A percentile compares a stretch with the other conserved stretches of the same genome.
phyloP scores from a whole-genome alignment of 352 stramenopile species.

The Phytophthora fragariaefolia region DNA sequence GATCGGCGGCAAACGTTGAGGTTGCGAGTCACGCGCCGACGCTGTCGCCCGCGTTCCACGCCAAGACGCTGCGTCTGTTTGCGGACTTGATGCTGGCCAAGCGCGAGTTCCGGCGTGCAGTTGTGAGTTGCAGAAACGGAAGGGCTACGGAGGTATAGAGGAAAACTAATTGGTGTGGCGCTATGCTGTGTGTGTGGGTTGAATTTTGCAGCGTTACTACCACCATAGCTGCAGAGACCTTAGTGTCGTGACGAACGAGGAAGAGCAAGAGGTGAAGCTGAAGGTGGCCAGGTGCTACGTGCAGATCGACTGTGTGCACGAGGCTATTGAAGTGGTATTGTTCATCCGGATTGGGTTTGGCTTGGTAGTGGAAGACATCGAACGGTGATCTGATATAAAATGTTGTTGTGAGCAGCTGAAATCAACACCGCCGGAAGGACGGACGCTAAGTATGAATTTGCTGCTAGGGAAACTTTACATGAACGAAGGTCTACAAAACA shows the following conservation, averaged over 20 bases:
- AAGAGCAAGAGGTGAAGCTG: constrained; percentile 47
- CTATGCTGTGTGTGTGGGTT: too few species aligned
- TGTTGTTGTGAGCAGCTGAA: constrained; percentile 48
- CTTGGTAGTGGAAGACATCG: neutral
- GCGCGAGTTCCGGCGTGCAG: constrained; percentile 72
- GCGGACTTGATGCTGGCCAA: constrained; percentile 74
- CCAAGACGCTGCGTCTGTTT: constrained; percentile 62
- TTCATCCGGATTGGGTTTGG: too few species aligned
- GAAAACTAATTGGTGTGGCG: neutral
- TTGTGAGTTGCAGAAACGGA: constrained; percentile 46
- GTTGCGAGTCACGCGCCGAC: neutral
- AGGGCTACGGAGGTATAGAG: neutral
- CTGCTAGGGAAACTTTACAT: constrained; percentile 73
- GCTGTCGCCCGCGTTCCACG: constrained; percentile 55
- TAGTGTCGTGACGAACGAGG: constrained; percentile 26
- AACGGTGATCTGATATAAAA: neutral
- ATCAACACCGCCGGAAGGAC: constrained; percentile 43
- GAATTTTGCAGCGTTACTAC: constrained; percentile 38
- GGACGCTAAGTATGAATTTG: constrained; percentile 67
- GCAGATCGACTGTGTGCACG: constrained; percentile 56
- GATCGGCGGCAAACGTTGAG: neutral
- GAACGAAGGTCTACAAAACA: constrained; percentile 60
- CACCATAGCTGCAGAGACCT: constrained; percentile 36
- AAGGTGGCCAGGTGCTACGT: constrained; percentile 81
- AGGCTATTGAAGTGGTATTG: constrained; percentile 69